phyloP scores from a whole-genome alignment of 2,329 filamentous ascomycete genomes.

The Xylaria sp. region DNA sequence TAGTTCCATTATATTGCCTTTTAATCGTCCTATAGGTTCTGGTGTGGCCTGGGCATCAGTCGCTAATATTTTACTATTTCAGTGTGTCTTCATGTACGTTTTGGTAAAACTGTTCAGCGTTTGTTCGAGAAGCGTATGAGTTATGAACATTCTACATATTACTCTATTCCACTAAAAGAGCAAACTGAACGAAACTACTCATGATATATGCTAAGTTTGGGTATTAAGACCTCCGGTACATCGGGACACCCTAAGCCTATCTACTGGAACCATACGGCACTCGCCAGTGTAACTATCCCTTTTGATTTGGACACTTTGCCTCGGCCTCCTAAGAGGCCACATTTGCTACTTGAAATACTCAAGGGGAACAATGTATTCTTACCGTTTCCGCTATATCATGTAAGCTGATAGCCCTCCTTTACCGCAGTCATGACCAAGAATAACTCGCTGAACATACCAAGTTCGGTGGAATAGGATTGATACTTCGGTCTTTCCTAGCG shows the following conservation, averaged over 20 bases:
- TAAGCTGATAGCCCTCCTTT: conserved; percentile 14
- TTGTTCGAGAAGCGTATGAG: neutral
- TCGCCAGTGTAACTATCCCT: conserved; percentile 33
- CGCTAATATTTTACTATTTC: conserved; percentile 11
- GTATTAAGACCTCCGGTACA: conserved; percentile 35
- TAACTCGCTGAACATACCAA: conserved; percentile 15
- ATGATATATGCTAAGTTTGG: neutral
- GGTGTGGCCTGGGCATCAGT: neutral
- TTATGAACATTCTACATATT: neutral
- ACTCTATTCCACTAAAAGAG: too few species aligned
- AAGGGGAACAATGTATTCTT: conserved; percentile 31
- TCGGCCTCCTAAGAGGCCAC: conserved; percentile 17
- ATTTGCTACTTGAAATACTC: conserved; percentile 19
- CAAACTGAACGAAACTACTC: neutral
- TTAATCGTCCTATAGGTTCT: neutral
- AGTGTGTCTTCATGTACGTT: conserved; percentile 34
- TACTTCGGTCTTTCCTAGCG: conserved; percentile 17
- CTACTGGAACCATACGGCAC: conserved; percentile 42
- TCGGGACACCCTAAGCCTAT: conserved; percentile 45
- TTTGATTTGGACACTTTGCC: conserved; percentile 23
- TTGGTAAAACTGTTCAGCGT: neutral
- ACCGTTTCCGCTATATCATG: conserved; percentile 33
- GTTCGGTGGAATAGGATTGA: conserved; percentile 33
- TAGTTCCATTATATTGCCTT: neutral
- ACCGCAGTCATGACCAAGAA: neutral